Evolutionary conservation across 2,329 filamentous ascomycete species (phyloP), one percentile per base, ranked within the genome.

Genomic region (Neofusicoccum ribis): DNA sequence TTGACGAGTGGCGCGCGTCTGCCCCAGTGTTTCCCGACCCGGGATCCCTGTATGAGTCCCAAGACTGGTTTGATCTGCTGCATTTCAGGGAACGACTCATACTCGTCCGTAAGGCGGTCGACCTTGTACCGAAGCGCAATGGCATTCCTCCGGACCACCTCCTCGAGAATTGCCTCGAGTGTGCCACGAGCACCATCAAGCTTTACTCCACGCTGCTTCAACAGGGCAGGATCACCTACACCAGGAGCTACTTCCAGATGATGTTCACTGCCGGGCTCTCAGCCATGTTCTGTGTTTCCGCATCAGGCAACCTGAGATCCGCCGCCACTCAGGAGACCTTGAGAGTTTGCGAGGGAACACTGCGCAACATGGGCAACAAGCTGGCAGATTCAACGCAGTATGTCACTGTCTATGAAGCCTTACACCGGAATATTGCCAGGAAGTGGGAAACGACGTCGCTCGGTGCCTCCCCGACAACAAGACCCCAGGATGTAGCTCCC

Each of bases 191-290:
- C n/a, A 73, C 78, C 0, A 81, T 83, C 4, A 66, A 75, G 2
- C 66, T 76, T 0, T 83, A 82, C 66, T 74, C 75, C 3, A 67
- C 68, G 4, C 68, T 83, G 15, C 78, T 74, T 41, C 69, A 75
- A 3, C 70, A 71, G 2, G 71, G 71, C 2, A 71, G 74, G 12
- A 79, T 82, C 41, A 81, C 78, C 0, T 80, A 78, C 63, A 82
- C 81, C 0, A 71, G 81, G n/a, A 81, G 78, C 51, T 83, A 83
- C 66, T 83, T 83, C 31, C 81, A 83, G 59, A 77, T 79, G 52
- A 76, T 83, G 2, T 83, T 83, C 52, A 80, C 80, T 0, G 80
- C 80, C 2, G 81, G 80, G 0, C 65, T 83, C 0, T 69, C 70
- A 2, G 64, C 71, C 14, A 70, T 64, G 11, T 70, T 66, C 46